Evolutionary conservation across 2,329 filamentous ascomycete genomes (phyloP).

Genomic region (Cryphonectria parasitica): DNA sequence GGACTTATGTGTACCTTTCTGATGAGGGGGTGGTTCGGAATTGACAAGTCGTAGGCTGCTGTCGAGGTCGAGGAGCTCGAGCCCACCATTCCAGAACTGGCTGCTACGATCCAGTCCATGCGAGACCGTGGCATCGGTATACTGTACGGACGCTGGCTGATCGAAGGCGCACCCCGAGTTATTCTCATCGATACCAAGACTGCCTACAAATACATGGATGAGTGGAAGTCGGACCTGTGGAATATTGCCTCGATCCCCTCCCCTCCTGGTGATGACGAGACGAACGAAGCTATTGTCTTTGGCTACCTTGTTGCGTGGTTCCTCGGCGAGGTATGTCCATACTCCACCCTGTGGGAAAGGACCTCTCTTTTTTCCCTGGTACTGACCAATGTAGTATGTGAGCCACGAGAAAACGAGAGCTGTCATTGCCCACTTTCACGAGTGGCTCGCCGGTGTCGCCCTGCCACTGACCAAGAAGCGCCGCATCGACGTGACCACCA

Average conservation of each 20-base stretch:
- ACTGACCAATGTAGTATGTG: constrained; percentile 68
- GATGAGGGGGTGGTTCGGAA: constrained; percentile 18
- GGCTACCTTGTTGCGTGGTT: constrained; percentile 98
- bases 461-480: constrained; percentile 91
- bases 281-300: constrained; percentile 96
- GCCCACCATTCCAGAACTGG: constrained; percentile 78
- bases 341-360: background rate
- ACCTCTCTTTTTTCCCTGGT: background rate
- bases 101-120: constrained; percentile 88
- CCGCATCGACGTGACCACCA: constrained; percentile 94
- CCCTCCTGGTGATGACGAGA: constrained; percentile 88
- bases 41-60: constrained; percentile 67
- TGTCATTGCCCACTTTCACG: constrained; percentile 97
- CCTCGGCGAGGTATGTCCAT: constrained; percentile 78
- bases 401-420: constrained; percentile 89
- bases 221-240: constrained; percentile 98
- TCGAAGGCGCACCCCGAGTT: constrained; percentile 92
- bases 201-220: constrained; percentile 86
- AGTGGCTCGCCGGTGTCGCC: constrained; percentile 95
- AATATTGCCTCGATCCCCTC: constrained; percentile 91
- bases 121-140: constrained; percentile 86
- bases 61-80: constrained; percentile 95
- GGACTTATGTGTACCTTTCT: background rate
- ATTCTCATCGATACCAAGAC: constrained; percentile 94
- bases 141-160: constrained; percentile 94